Conservation (phyloP, 139 green algal genomes). For the Chlamydomonas sp. region DNA sequence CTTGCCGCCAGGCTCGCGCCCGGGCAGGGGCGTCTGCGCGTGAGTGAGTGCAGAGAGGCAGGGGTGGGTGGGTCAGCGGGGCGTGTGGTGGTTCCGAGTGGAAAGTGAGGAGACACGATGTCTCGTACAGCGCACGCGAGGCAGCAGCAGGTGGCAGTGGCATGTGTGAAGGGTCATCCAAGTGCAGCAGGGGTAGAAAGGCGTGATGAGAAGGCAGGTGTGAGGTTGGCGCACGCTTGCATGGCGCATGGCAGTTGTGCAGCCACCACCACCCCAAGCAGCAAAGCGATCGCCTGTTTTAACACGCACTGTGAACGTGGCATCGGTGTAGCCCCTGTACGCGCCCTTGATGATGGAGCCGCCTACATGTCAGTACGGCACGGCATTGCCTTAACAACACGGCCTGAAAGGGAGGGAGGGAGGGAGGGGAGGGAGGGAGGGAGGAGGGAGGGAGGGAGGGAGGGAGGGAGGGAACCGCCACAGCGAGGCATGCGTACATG, state of each 20-base stretch:
- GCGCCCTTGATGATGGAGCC: conserved; percentile 47
- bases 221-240: background rate
- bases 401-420: no score
- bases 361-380: conserved; percentile 28
- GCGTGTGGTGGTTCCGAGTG: background rate
- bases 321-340: conserved; percentile 61
- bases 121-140: no score
- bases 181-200: background rate
- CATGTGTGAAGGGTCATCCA: no score
- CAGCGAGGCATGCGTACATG: no score
- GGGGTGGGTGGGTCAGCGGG: background rate
- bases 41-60: background rate
- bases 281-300: background rate
- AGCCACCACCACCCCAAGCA: background rate
- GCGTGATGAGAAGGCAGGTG: background rate
- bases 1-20: no score
- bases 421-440: no score
- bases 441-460: no score
- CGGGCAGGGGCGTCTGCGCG: no score
- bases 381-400: no score
- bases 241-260: background rate
- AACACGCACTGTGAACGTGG: conserved; percentile 42
- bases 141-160: no score
- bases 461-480: no score
- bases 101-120: background rate